Conservation (phyloP, 2,329 filamentous ascomycete genomes). For the Fusarium xylarioides region DNA sequence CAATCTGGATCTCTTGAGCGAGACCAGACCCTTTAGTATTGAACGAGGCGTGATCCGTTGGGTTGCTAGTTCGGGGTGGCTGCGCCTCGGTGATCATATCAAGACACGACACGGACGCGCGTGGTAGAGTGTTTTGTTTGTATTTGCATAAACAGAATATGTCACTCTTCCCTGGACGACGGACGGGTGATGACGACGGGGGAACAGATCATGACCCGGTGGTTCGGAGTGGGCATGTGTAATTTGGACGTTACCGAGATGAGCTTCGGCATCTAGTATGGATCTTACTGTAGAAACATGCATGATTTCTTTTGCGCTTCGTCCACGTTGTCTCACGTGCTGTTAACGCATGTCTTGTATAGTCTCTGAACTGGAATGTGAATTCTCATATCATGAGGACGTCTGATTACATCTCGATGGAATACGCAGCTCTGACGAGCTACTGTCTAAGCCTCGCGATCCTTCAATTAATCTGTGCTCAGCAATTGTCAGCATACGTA, state of each 20-base stretch:
- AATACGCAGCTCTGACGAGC: conserved; percentile 9
- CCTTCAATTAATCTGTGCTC: conserved; percentile 6
- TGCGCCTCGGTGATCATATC: conserved; percentile 1
- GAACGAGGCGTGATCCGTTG: conserved; percentile 8
- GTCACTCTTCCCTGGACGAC: conserved; percentile 11
- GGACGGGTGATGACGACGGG: conserved; percentile 26
- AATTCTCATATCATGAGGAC: background rate
- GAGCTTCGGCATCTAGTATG: conserved; percentile 19
- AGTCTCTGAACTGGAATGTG: conserved; percentile 17
- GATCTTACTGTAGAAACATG: conserved; percentile 7
- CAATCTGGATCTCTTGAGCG: background rate
- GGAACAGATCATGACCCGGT: conserved; percentile 19
- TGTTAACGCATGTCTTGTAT: conserved; percentile 11
- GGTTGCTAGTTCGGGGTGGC: background rate
- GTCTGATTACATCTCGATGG: background rate
- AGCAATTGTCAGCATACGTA: conserved; percentile 9
- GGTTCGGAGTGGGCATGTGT: conserved; percentile 23
- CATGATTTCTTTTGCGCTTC: conserved; percentile 13
- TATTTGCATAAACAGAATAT: conserved; percentile 25
- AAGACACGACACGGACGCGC: conserved; percentile 4
- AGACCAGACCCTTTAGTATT: conserved; percentile 3
- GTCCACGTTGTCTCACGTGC: conserved; percentile 9
- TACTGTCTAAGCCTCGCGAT: conserved; percentile 10
- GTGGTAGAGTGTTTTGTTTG: conserved; percentile 21
- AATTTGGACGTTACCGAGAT: conserved; percentile 35